Conservation (phyloP, 306 rosid genomes). For the Lotus japonicus region DNA sequence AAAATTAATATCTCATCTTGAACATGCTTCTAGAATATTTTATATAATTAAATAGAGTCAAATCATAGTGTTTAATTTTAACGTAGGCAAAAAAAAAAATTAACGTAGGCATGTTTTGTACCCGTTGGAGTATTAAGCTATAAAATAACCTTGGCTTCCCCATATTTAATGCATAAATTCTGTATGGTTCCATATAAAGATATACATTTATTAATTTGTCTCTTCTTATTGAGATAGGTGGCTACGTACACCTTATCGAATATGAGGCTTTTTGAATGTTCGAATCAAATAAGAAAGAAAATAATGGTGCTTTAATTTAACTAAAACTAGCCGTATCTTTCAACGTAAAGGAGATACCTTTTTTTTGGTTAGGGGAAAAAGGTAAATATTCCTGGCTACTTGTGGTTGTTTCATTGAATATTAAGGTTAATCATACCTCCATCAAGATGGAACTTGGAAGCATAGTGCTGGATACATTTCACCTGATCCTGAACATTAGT, state of each 20-base stretch:
- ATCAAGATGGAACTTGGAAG: not conserved
- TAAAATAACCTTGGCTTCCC: slow-evolving; percentile 6
- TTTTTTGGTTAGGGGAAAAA: not conserved
- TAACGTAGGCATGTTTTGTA: not conserved
- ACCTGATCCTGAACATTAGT: slow-evolving; percentile 10
- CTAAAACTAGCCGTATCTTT: not conserved
- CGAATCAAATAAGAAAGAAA: not conserved
- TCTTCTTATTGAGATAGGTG: not conserved
- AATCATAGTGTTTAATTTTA: too few species aligned
- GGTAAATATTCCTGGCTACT: slow-evolving; percentile 3
- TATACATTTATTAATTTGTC: slow-evolving; percentile 13
- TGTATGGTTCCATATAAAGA: not conserved
- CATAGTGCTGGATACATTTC: slow-evolving; percentile 12
- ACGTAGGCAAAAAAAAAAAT: too few species aligned
- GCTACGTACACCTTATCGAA: slow-evolving; percentile 2
- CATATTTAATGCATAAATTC: slow-evolving; percentile 26
- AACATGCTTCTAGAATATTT: too few species aligned
- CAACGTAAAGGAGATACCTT: slow-evolving; percentile 3
- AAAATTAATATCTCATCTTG: too few species aligned
- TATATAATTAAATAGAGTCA: too few species aligned
- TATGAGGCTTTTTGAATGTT: slow-evolving; percentile 30
- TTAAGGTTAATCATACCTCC: slow-evolving; percentile 21
- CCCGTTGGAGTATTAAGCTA: too few species aligned
- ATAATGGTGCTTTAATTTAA: not conserved
- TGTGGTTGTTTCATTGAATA: slow-evolving; percentile 18